A percentile compares a stretch with the other conserved stretches of the same genome.
Conservation (phyloP, 306 rosid species). For the Begonia fuchsioides region DNA sequence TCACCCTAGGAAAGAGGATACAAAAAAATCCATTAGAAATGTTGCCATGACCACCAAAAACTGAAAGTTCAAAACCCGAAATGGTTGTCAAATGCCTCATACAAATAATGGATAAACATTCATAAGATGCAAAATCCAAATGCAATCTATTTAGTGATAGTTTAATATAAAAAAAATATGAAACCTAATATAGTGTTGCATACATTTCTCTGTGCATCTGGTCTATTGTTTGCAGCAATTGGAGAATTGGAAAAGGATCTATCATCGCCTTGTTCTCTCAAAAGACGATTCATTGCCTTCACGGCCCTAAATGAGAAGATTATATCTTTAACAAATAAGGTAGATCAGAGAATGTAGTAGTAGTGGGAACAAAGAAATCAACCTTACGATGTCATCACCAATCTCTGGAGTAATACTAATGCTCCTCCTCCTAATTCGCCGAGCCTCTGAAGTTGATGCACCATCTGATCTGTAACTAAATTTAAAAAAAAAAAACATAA, state of each 20-base stretch:
- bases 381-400: conserved; percentile 99
- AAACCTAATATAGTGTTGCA: conserved; percentile 12
- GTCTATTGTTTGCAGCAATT: conserved; percentile 20
- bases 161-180: too few relatives aligned
- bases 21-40: conserved; percentile 13
- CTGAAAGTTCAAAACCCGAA: conserved; percentile 1
- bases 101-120: too few relatives aligned
- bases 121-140: too few relatives aligned
- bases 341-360: background rate
- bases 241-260: conserved; percentile 42
- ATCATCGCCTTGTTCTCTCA: conserved; percentile 56
- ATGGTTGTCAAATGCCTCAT: too few relatives aligned
- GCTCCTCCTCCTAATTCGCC: conserved; percentile 93
- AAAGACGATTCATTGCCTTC: conserved; percentile 82
- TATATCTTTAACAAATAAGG: conserved; percentile 16
- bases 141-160: too few relatives aligned
- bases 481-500: background rate
- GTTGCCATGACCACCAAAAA: conserved; percentile 23
- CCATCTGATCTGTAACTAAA: conserved; percentile 67
- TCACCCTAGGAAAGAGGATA: conserved; percentile 27
- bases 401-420: conserved; percentile 96
- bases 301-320: conserved; percentile 59
- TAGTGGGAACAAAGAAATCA: conserved; percentile 17
- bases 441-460: conserved; percentile 62
- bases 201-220: conserved; percentile 35